Conservation (phyloP, 2,329 filamentous ascomycete species). For the Fusarium luffae region DNA sequence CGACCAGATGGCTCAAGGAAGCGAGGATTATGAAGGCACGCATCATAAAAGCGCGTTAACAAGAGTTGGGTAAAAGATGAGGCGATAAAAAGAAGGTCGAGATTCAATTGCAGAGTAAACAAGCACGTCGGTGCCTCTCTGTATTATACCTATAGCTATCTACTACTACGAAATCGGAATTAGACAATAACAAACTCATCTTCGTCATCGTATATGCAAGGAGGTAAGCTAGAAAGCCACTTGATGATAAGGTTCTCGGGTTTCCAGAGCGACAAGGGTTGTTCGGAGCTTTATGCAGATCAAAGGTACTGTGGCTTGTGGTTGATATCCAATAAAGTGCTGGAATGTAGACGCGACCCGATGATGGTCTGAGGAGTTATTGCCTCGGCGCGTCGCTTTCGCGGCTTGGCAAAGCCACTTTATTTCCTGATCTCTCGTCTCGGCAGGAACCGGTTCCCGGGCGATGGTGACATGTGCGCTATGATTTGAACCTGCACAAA, state of each 20-base stretch:
- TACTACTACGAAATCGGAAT: background rate
- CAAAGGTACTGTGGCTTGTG: background rate
- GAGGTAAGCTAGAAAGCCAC: background rate
- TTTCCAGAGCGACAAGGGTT: constrained; percentile 21
- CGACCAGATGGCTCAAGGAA: background rate
- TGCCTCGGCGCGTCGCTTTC: background rate
- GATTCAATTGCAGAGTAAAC: background rate
- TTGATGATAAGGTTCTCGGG: constrained; percentile 6
- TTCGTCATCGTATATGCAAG: constrained; percentile 19
- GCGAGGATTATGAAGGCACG: background rate
- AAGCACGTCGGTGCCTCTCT: background rate
- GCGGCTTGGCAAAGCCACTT: background rate
- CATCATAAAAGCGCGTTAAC: background rate
- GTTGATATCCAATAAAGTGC: background rate
- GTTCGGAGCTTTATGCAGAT: background rate
- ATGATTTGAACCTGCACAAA: background rate
- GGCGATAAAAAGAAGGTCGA: background rate
- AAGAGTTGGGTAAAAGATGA: background rate
- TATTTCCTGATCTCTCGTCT: background rate
- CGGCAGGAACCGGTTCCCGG: background rate
- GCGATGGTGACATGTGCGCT: background rate
- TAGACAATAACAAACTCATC: constrained; percentile 14
- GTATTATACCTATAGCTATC: background rate
- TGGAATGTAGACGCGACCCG: background rate
- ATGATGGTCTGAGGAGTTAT: background rate